Base-by-base conservation (phyloP, 306 rosid species). In the Medicago ruthenica region DNA sequence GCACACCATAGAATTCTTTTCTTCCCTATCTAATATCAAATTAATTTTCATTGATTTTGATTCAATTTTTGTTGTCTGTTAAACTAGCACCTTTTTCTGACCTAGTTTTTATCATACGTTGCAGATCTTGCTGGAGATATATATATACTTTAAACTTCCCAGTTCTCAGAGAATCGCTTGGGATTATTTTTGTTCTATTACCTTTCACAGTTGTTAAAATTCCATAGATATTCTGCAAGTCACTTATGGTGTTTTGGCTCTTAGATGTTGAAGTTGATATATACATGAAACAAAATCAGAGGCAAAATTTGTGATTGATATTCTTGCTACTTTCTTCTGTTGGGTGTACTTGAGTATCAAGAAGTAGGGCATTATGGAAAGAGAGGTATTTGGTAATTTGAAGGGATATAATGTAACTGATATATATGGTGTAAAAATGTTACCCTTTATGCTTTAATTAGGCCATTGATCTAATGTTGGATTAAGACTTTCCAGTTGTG, bases 341-440 rank as follows among this genome's bases (percentile, higher is more conserved):
- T 66, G 17, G 17, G n/a, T 36, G 34, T 55, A 74, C 5, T 14
- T 8, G 63, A 53, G 36, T 58, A 5, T 57, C 15, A 39, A 50
- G 74, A 73, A 68, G 45, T 64, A 61, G 18, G 21, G 36, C 24
- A 50, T 60, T 21, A n/a, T 7, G 17, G 65, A 18, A 55, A 66
- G 54, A 44, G 50, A 0, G 18, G 10, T 73, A 50, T 59, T 61
- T 48, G 8, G n/a, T 15, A 17, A 22, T 40, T 27, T 68, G 17
- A 62, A 68, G 59, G 58, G 55, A 51, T 51, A 20, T 51, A 16
- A 51, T 51, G 22, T 51, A 51, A 51, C 22, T 51, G 20, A 50
- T n/a, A 50, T 50, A 67, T 44, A 50, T 67, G 41, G 21, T 68
- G 13, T 24, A 14, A 51, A 74, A 80, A 18, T 42, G 39, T 74